Evolutionary conservation across 1,139 yeast species (phyloP), one percentile per base, ranked within the genome.

Genomic region (Pichia kudriavzevii): DNA sequence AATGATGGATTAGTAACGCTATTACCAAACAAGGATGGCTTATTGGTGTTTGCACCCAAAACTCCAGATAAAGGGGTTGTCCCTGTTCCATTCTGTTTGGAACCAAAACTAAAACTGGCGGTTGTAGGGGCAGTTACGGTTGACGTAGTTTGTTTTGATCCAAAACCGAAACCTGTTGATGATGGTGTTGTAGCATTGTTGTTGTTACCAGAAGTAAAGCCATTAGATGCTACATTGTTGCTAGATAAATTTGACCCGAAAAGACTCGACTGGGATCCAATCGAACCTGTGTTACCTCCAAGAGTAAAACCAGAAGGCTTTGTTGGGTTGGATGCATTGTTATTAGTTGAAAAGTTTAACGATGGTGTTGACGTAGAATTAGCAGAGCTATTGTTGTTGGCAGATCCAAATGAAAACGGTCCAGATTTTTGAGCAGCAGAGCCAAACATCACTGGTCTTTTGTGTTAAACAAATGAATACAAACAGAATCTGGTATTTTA

Each of bases 21-120:
- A 20, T 40, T 48, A 12, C 60, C 61, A 47, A 59, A 54, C 22
- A 56, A 40, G 7, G 39, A 28, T 5, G 43, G 43, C 17, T 35
- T 40, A 61, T 57, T 42, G 57, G 48, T 8, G 3, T 7, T 28
- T 20, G 22, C 22, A 10, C 22, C 22, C 10, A 20, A 20, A 8
- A 10, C 22, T 20, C 22, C 22, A 8, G 22, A 20, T 20, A 20
- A 20, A 8, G 9, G 9, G 10, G 22, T 8, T 8, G 22, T 20
- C 22, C 22, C 22, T 10, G 22, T 8, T 20, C 22, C 22, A n/a
- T n/a, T n/a, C n/a, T n/a, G n/a, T n/a, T n/a, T n/a, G n/a, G n/a
- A n/a, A 14, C 34, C 36, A 26, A 29, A 32, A 26, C 33, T 29
- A 13, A 34, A 14, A 8, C 40, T 38, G 11, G 47, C 42, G 32